phyloP scores from a whole-genome alignment of 257 asterid species.

The Parsonsia alboflavescens region DNA sequence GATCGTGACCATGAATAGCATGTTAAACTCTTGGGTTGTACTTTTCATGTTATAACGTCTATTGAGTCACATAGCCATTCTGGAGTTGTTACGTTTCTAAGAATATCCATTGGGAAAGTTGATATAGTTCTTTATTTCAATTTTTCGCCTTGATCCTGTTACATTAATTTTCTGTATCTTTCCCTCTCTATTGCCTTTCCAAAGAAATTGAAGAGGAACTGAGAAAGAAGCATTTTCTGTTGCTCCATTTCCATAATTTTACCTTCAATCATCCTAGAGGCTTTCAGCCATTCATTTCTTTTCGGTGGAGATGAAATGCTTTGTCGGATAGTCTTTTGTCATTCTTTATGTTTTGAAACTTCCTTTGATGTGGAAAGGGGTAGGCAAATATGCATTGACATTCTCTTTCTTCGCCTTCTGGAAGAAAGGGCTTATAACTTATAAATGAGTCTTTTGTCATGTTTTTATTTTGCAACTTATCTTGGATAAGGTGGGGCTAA shows the following conservation, averaged over 20 bases:
- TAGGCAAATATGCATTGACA: neutral
- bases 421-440: neutral
- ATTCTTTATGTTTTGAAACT: neutral
- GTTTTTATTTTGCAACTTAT: neutral
- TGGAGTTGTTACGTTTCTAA: neutral
- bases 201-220: neutral
- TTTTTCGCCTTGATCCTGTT: neutral
- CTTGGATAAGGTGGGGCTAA: neutral
- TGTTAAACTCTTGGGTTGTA: neutral
- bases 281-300: neutral
- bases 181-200: neutral
- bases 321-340: neutral
- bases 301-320: neutral
- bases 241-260: neutral
- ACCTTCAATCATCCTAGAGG: neutral
- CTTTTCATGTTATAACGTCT: neutral
- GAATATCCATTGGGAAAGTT: neutral
- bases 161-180: neutral
- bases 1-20: too few species aligned
- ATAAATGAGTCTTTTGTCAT: neutral
- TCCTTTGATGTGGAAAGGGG: neutral
- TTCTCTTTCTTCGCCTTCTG: neutral
- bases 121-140: neutral
- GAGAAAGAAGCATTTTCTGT: neutral
- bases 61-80: neutral